phyloP scores from a whole-genome alignment of 1,284 basidiomycete species.

The Ganoderma leucocontextum region DNA sequence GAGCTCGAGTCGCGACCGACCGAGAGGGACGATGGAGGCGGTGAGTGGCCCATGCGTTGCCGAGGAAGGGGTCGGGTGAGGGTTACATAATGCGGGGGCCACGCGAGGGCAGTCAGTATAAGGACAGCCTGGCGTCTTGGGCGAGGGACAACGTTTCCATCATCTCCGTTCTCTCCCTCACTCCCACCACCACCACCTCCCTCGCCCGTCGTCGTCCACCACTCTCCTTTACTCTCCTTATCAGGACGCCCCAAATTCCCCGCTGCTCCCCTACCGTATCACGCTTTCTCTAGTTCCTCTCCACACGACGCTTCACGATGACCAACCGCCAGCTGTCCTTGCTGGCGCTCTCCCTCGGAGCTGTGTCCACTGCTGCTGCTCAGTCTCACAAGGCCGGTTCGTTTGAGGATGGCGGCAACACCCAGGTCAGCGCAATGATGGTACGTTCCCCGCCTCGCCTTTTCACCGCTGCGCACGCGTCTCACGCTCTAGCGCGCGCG shows the following conservation, averaged over 20 bases:
- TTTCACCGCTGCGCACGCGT: slow-evolving; percentile 11
- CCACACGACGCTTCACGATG: slow-evolving; percentile 34
- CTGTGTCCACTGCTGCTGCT: slow-evolving; percentile 33
- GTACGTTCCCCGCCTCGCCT: slow-evolving; percentile 36
- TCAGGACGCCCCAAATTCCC: slow-evolving; percentile 20
- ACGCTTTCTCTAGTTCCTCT: slow-evolving; percentile 2
- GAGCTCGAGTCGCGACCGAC: slow-evolving; percentile 32
- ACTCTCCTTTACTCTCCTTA: slow-evolving; percentile 37
- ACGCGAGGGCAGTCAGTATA: slow-evolving; percentile 27
- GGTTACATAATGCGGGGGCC: slow-evolving; percentile 24
- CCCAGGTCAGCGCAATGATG: slow-evolving; percentile 60
- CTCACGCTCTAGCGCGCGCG: slow-evolving; percentile 4
- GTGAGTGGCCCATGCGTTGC: slow-evolving; percentile 10
- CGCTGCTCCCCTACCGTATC: slow-evolving; percentile 20
- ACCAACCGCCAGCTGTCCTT: slow-evolving; percentile 37
- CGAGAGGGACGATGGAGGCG: slow-evolving; percentile 23
- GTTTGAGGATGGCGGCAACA: slow-evolving; percentile 55
- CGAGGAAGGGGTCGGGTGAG: slow-evolving; percentile 9
- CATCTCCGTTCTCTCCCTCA: slow-evolving; percentile 18
- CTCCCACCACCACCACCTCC: slow-evolving; percentile 23
- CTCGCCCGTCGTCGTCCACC: slow-evolving; percentile 29
- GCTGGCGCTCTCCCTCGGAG: slow-evolving; percentile 42
- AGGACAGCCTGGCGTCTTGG: slow-evolving; percentile 26
- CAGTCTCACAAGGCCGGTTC: slow-evolving; percentile 45
- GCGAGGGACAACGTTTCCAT: slow-evolving; percentile 26